Evolutionary conservation across 805 yeast species (phyloP).

Genomic region (Sporopachydermia quercuum): DNA sequence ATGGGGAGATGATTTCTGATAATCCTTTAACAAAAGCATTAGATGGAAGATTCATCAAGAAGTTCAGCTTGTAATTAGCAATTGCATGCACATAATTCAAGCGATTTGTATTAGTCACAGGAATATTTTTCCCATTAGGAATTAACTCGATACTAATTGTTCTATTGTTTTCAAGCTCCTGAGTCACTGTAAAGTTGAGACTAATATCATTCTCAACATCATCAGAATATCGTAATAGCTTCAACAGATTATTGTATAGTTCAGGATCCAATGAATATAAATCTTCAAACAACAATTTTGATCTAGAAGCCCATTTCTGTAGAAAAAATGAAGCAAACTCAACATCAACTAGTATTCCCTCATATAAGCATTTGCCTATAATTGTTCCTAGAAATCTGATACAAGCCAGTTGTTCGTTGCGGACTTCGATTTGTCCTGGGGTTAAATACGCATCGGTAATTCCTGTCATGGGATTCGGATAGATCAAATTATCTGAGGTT

Average conservation of each 20-base stretch:
- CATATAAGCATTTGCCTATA: slow-evolving; percentile 81
- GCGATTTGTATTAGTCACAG: slow-evolving; percentile 47
- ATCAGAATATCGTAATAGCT: slow-evolving; percentile 38
- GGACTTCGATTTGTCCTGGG: slow-evolving; percentile 11
- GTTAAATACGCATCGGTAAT: slow-evolving; percentile 15
- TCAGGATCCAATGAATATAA: slow-evolving; percentile 54
- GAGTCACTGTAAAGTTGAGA: slow-evolving; percentile 51
- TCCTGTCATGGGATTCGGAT: slow-evolving; percentile 53
- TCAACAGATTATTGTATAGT: slow-evolving; percentile 47
- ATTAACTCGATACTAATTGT: slow-evolving; percentile 39
- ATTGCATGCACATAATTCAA: slow-evolving; percentile 63
- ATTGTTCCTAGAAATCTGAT: slow-evolving; percentile 63
- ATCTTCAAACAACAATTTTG: slow-evolving; percentile 57
- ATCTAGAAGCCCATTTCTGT: slow-evolving; percentile 39
- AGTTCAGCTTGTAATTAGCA: slow-evolving; percentile 68
- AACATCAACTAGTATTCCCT: slow-evolving; percentile 64
- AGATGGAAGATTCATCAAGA: slow-evolving; percentile 41
- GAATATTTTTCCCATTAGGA: slow-evolving; percentile 38
- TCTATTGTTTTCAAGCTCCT: slow-evolving; percentile 22
- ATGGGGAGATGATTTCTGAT: slow-evolving; percentile 46
- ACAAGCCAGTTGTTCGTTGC: slow-evolving; percentile 15
- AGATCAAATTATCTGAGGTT: slow-evolving; percentile 43
- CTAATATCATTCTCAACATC: slow-evolving; percentile 41
- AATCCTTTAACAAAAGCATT: slow-evolving; percentile 57
- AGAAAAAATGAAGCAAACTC: slow-evolving; percentile 79